These are phyloP conservation scores for Globisporangium solare DNA, from an alignment of 352 stramenopile genomes.

Conservation along the genomic window DNA sequence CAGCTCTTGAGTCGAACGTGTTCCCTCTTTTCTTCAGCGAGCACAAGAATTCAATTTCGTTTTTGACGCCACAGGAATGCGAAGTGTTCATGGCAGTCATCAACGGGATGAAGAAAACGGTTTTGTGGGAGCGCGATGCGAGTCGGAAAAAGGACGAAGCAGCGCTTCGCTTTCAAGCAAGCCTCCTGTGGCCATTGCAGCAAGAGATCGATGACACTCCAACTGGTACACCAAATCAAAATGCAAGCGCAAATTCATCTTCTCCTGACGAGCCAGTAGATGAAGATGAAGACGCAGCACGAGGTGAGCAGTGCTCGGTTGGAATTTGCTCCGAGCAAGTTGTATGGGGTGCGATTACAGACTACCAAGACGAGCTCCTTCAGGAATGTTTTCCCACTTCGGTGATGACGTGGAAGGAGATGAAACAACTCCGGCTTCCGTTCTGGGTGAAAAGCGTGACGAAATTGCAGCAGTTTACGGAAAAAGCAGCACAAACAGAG, in stretches of 20 bases:
- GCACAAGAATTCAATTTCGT: conserved; percentile 46
- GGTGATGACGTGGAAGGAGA: conserved; percentile 61
- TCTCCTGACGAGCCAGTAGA: conserved; percentile 1
- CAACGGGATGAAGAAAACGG: conserved; percentile 37
- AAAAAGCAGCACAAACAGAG: conserved; percentile 74
- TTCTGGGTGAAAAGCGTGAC: conserved; percentile 71
- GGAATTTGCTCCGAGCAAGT: conserved; percentile 81
- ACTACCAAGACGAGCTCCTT: conserved; percentile 62
- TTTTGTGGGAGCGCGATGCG: conserved; percentile 59
- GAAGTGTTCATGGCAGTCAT: conserved; percentile 52
- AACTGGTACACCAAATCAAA: neutral
- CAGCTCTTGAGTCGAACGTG: conserved; percentile 32
- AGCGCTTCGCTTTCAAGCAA: conserved; percentile 65
- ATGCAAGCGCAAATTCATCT: neutral
- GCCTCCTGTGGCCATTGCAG: conserved; percentile 56
- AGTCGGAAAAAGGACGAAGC: conserved; percentile 63
- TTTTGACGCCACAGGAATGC: conserved; percentile 34
- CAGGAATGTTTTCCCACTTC: conserved; percentile 54
- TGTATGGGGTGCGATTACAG: conserved; percentile 60
- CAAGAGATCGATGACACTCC: neutral
- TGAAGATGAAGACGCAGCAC: conserved; percentile 5
- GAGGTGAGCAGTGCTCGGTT: conserved; percentile 1
- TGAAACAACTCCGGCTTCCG: conserved; percentile 56
- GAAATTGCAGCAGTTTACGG: conserved; percentile 49
- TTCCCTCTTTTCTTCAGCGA: conserved; percentile 51